Evolutionary conservation across 2,329 filamentous ascomycete species (phyloP), one percentile per base, ranked within the genome.

Genomic region (Phaeosphaeriaceae sp.): DNA sequence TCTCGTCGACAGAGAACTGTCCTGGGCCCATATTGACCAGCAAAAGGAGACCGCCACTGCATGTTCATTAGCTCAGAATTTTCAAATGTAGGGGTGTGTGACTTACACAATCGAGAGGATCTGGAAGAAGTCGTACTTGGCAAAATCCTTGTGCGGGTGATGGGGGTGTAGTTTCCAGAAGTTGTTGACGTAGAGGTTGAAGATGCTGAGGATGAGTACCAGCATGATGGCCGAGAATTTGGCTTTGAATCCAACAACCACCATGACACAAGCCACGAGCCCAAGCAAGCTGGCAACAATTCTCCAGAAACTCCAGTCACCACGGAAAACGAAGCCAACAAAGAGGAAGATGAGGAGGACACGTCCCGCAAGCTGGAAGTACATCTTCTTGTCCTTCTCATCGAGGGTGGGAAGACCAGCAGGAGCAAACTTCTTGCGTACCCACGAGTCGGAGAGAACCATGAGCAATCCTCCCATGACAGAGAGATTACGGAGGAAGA

Each of bases 51-150:
- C 94, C 94, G 59, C 94, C 94, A 61, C 84, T 85, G 52, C 13
- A 35, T 42, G 4, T 11, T 44, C 33, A 42, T 70, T 65, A 70
- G 65, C 48, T 33, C 12, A 32, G 32, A 26, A 12, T n/a, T 6
- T 2, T 26, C 8, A 12, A 9, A 28, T 15, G 13, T 21, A 15
- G 16, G 37, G 57, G 54, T n/a, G 29, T 33, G 12, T 2, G 13
- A 79, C 83, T 75, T 83, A 85, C 83, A 97, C 93, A 73, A 99
- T 99, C 43, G 94, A 99, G 46, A 99, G 83, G 67, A 97, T 97
- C 82, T 99, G 94, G 87, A 99, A 99, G 83, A 99, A 99, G 76
- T 99, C 94, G 84, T 99, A 99, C 81, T 99, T 99, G 82, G 94
- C 94, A 73, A 99, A 99, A 77, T 99, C 94, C 85, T 97, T 97